Evolutionary conservation across 176 grass and related monocot genomes (phyloP), one percentile per base, ranked within the genome.

Genomic region (Aechmea fasciata): DNA sequence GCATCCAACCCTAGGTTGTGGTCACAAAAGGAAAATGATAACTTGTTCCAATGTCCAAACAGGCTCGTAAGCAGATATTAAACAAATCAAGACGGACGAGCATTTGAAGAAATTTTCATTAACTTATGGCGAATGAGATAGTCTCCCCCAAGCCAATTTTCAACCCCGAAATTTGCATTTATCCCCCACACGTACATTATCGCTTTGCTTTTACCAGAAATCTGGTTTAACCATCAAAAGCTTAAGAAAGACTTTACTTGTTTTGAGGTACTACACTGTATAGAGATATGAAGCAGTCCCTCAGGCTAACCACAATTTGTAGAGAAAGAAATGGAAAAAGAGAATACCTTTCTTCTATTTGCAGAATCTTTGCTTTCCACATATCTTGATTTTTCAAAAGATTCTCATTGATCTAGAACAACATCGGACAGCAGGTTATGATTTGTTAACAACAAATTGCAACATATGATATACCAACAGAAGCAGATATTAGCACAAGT

Each of bases 341-440:
- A 18, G 69, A 12, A 22, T 85, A 92, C 89, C 84, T 92, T 76
- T 83, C 83, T 85, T 85, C 82, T 17, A 75, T 57, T 68, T 90
- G 84, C 10, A 67, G 65, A 70, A 97, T 64, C 33, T 67, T 90
- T 72, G 80, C 82, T 75, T 77, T 76, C 84, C 86, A 87, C 84
- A 83, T 92, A 69, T 90, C 79, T 72, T 82, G 82, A 64, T 97
- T 80, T 73, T 87, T 91, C 9, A 85, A 70, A 85, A 97, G 87
- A 76, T 87, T 93, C 14, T 77, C 76, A 74, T 92, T 87, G 48
- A 92, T 83, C 84, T 90, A 57, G 48, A 66, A 63, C 14, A 61
- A 59, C 9, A 69, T 49, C 73, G 11, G 12, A 76, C 13, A 72
- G 66, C 14, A 51, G 65, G 66, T 20, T 17, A 65, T 71, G 51